A percentile compares a stretch with the other conserved stretches of the same genome.
Evolutionary conservation across 352 stramenopile species (phyloP).

Genomic region (Globisporangium radiosum): DNA sequence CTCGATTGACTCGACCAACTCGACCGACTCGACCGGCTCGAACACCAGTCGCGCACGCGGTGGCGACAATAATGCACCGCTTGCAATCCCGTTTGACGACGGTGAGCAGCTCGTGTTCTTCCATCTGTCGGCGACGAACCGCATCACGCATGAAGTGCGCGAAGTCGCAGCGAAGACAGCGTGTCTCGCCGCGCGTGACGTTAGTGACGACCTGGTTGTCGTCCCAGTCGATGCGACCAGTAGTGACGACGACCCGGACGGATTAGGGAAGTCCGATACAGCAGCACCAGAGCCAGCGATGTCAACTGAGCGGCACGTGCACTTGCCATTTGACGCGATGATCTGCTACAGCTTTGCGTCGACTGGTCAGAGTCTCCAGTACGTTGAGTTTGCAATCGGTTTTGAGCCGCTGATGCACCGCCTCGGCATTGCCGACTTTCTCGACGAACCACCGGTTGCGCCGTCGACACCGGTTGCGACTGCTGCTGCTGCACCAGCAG

Average conservation of each 20-base stretch:
- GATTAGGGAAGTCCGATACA: background rate
- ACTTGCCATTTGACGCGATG: slow-evolving; percentile 69
- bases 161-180: slow-evolving; percentile 52
- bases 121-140: slow-evolving; percentile 63
- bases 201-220: background rate
- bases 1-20: too few species aligned
- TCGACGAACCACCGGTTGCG: slow-evolving; percentile 11
- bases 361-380: slow-evolving; percentile 41
- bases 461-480: too few species aligned
- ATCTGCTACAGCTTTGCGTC: slow-evolving; percentile 79
- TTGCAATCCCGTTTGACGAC: slow-evolving; percentile 56
- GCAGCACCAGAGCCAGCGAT: background rate
- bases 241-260: slow-evolving; percentile 11
- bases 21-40: background rate
- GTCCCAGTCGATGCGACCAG: background rate
- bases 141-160: slow-evolving; percentile 53
- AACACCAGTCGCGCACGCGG: slow-evolving; percentile 25
- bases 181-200: slow-evolving; percentile 15
- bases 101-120: slow-evolving; percentile 58
- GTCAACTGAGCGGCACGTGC: slow-evolving; percentile 56
- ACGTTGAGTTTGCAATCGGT: slow-evolving; percentile 84
- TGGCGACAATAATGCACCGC: slow-evolving; percentile 43
- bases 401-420: slow-evolving; percentile 80
- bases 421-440: slow-evolving; percentile 53
- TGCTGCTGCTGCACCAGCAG: too few species aligned